Conservation (phyloP, 306 rosid species). For the Purshia tridentata region DNA sequence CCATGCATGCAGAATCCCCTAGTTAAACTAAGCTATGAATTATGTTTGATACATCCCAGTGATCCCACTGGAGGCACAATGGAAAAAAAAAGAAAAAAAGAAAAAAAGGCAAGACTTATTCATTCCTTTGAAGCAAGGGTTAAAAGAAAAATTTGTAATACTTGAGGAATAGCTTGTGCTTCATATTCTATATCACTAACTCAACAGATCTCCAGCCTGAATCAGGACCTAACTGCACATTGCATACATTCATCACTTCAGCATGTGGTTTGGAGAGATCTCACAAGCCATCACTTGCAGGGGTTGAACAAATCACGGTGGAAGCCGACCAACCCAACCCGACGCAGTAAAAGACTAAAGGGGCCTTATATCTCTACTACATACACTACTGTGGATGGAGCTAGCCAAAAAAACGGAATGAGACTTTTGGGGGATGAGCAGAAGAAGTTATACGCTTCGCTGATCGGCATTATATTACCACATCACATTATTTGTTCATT, state of each 20-base stretch:
- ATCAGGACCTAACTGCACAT: neutral
- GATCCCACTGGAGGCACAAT: neutral
- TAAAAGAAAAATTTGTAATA: too few species aligned
- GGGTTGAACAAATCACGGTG: neutral
- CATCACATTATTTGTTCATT: too few species aligned
- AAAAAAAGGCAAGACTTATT: neutral
- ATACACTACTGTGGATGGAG: too few species aligned
- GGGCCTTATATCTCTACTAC: too few species aligned
- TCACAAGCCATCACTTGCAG: neutral
- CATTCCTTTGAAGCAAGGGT: neutral
- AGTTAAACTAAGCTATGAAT: neutral
- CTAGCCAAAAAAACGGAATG: too few species aligned
- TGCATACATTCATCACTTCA: neutral
- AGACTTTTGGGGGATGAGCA: too few species aligned
- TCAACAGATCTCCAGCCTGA: neutral
- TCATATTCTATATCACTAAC: constrained; percentile 4
- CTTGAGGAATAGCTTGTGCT: neutral
- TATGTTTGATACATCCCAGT: neutral
- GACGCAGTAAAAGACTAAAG: too few species aligned
- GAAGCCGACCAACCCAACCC: neutral
- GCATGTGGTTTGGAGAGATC: neutral
- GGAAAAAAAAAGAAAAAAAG: too few species aligned
- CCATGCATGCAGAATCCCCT: neutral
- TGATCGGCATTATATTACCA: too few species aligned
- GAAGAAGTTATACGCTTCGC: too few species aligned